Evolutionary conservation across 2,329 filamentous ascomycete species (phyloP).

Genomic region (Fusarium algeriense): DNA sequence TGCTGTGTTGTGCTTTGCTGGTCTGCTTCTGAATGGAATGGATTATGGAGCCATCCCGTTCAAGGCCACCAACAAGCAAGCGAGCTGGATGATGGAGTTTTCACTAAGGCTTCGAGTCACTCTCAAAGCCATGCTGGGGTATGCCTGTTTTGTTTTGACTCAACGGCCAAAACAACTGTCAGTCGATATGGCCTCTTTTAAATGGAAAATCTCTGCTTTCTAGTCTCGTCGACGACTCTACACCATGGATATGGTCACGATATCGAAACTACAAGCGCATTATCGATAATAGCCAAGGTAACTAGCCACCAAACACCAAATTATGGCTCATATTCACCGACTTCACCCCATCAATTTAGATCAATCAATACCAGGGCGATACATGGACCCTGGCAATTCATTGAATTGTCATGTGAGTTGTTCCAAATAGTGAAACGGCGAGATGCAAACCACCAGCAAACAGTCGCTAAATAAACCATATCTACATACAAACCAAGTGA

Average conservation of each 20-base stretch:
- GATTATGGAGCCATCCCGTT: constrained; percentile 31
- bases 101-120: constrained; percentile 24
- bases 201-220: constrained; percentile 21
- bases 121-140: constrained; percentile 28
- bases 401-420: constrained; percentile 25
- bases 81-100: constrained; percentile 37
- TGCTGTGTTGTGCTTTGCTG: constrained; percentile 36
- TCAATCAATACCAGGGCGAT: background rate
- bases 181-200: constrained; percentile 8
- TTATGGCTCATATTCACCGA: constrained; percentile 4
- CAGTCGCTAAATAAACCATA: constrained; percentile 18
- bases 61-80: constrained; percentile 36
- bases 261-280: constrained; percentile 5
- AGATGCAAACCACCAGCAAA: constrained; percentile 18
- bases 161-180: constrained; percentile 24
- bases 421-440: constrained; percentile 25
- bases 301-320: background rate
- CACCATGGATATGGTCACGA: background rate
- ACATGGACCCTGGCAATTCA: constrained; percentile 2
- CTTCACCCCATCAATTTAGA: background rate
- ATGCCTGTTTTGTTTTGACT: constrained; percentile 39
- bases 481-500: constrained; percentile 33
- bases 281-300: background rate
- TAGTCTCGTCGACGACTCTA: constrained; percentile 10
- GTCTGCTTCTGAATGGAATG: constrained; percentile 30